A percentile compares a stretch with the other conserved stretches of the same genome.
Evolutionary conservation across 257 asterid genomes (phyloP).

Genomic region (Solanum pennellii): DNA sequence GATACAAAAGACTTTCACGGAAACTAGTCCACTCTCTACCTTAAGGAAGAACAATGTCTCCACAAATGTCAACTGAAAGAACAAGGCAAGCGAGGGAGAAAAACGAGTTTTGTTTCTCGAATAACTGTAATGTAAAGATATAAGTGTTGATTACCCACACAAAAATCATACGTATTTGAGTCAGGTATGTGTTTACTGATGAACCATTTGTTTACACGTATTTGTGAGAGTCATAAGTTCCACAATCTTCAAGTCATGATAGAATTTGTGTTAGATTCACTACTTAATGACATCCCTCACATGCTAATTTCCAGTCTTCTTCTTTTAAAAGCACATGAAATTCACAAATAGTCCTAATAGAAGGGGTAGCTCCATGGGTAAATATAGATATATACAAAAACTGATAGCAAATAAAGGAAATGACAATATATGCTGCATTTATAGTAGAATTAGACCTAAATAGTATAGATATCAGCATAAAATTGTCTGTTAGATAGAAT

Average conservation of each 20-base stretch:
- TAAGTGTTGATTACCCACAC: not conserved
- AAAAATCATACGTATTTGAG: not conserved
- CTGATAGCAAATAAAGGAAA: not conserved
- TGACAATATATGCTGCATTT: not conserved
- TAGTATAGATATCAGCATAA: not conserved
- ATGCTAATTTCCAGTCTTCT: not conserved
- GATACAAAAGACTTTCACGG: not conserved
- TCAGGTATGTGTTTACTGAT: not conserved
- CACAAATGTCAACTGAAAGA: not conserved
- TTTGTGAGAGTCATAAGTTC: not conserved
- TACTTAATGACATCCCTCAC: not conserved
- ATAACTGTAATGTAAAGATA: not conserved
- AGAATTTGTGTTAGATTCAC: not conserved
- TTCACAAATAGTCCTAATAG: not conserved
- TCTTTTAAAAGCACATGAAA: not conserved
- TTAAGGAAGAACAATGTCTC: not conserved
- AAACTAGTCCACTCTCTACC: not conserved
- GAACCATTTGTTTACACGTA: not conserved
- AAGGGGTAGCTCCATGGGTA: not conserved
- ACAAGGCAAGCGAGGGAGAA: not conserved
- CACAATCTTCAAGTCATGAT: not conserved
- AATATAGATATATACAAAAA: not conserved
- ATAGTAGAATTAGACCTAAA: not conserved
- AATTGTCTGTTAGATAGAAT: not conserved
- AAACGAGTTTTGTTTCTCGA: too few relatives aligned